A percentile compares a stretch with the other conserved stretches of the same genome.
phyloP scores from a whole-genome alignment of 495 filamentous ascomycete species.

The Gamarada debralockiae region DNA sequence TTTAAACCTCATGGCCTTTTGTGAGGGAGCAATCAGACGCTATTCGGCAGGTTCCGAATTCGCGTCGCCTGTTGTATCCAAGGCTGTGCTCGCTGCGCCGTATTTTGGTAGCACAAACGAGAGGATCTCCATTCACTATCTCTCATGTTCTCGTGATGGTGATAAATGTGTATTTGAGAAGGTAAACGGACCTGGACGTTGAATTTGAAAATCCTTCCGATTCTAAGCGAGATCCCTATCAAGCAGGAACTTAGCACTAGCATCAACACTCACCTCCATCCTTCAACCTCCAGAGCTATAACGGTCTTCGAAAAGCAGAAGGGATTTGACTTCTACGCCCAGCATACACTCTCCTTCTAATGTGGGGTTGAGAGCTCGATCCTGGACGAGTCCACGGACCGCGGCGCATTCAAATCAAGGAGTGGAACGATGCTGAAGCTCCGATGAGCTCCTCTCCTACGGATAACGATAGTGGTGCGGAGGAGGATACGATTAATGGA shows the following conservation, averaged over 20 bases:
- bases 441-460: slow-evolving; percentile 46
- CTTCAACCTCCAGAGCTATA: not conserved
- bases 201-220: slow-evolving; percentile 2
- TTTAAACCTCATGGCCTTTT: no score
- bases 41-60: not conserved
- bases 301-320: not conserved
- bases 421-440: slow-evolving; percentile 24
- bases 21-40: no score
- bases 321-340: not conserved
- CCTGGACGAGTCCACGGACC: slow-evolving; percentile 8
- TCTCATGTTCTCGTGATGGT: no score
- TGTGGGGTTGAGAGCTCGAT: slow-evolving; percentile 7
- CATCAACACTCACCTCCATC: not conserved
- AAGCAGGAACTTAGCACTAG: not conserved
- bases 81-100: not conserved
- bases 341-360: not conserved
- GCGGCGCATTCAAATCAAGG: slow-evolving; percentile 18
- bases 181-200: no score
- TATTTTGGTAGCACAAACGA: not conserved
- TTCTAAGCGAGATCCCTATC: slow-evolving; percentile 18
- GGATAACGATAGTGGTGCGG: slow-evolving; percentile 43
- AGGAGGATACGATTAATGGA: slow-evolving; percentile 36
- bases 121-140: not conserved
- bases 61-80: not conserved
- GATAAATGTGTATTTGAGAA: no score